phyloP scores from a whole-genome alignment of 176 grass and related monocot species.

The Aegilops bicornis region DNA sequence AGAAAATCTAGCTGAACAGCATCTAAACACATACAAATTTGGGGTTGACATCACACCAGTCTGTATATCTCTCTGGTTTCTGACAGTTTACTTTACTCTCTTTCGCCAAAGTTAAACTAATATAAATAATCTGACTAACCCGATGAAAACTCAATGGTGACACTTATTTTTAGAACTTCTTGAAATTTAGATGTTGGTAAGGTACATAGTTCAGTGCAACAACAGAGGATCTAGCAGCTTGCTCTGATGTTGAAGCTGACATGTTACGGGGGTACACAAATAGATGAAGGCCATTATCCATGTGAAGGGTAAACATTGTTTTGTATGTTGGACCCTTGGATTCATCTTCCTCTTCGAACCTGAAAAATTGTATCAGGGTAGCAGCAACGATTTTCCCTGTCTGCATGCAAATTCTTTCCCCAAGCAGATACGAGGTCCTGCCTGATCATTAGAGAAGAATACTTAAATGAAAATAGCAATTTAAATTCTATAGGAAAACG shows the following conservation, averaged over 20 bases:
- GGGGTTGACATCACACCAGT: no score
- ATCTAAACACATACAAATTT: no score
- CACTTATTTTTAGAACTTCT: neutral
- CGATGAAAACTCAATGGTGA: neutral
- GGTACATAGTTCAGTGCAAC: neutral
- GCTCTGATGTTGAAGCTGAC: neutral
- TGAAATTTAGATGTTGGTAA: neutral
- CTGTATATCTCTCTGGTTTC: no score
- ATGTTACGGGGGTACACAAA: neutral
- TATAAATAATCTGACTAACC: neutral
- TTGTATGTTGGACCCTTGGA: conserved; percentile 23
- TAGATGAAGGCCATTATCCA: conserved; percentile 40
- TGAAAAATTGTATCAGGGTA: conserved; percentile 41
- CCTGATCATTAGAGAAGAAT: conserved; percentile 10
- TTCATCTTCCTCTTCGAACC: conserved; percentile 42
- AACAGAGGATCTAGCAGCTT: neutral
- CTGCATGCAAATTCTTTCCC: conserved; percentile 66
- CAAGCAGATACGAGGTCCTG: conserved; percentile 58
- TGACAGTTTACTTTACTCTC: no score
- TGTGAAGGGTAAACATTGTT: conserved; percentile 3
- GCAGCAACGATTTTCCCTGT: conserved; percentile 62
- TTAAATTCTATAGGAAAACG: neutral
- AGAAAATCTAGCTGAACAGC: no score
- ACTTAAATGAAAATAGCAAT: neutral
- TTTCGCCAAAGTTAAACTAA: no score